Conservation (phyloP, 169 alveolate genomes). For the Plasmodium gallinaceum region DNA sequence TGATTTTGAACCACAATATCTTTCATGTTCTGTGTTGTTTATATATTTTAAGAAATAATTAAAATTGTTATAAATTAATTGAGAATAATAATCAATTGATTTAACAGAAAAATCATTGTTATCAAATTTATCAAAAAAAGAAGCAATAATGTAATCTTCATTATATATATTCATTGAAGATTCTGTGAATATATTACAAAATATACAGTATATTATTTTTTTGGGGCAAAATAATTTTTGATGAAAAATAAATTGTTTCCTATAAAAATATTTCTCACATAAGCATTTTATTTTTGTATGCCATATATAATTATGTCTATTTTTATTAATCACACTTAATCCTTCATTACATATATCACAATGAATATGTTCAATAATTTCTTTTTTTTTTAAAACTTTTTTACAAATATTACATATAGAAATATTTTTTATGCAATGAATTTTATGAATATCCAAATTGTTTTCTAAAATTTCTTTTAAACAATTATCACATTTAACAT, state of each 20-base stretch:
- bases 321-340: neutral
- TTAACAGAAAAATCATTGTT: constrained; percentile 3
- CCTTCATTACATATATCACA: constrained; percentile 73
- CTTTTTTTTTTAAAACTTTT: constrained; percentile 29
- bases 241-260: constrained; percentile 66
- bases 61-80: constrained; percentile 32
- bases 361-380: constrained; percentile 36
- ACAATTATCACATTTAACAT: constrained; percentile 50
- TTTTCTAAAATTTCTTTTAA: constrained; percentile 37
- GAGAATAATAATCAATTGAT: constrained; percentile 28
- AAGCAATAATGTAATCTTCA: constrained; percentile 58
- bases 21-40: constrained; percentile 58
- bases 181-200: constrained; percentile 45
- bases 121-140: constrained; percentile 47
- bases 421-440: constrained; percentile 55
- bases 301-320: constrained; percentile 46
- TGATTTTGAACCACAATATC: constrained; percentile 65
- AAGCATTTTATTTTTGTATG: constrained; percentile 64
- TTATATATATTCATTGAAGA: constrained; percentile 21
- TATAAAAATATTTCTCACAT: constrained; percentile 48
- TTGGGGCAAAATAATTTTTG: constrained; percentile 67
- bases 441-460: constrained; percentile 48
- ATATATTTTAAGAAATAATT: constrained; percentile 41
- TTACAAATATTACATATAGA: constrained; percentile 58
- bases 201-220: constrained; percentile 46